Evolutionary conservation across 2,329 filamentous ascomycete genomes (phyloP).

Genomic region (Fusarium pseudonygamai): DNA sequence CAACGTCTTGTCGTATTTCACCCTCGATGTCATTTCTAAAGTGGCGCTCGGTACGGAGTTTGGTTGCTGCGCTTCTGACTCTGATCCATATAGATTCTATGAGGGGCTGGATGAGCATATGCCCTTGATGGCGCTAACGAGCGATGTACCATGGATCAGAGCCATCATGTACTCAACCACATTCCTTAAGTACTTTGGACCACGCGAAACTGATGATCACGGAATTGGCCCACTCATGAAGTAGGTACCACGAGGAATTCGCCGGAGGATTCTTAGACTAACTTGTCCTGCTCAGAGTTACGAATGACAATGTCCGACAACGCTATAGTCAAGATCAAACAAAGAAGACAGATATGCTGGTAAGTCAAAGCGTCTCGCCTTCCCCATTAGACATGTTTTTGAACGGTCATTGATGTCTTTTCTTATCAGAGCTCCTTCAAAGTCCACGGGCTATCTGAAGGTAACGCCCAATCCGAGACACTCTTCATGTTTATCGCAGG

Average conservation of each 20-base stretch:
- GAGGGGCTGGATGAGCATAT: background rate
- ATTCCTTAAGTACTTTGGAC: background rate
- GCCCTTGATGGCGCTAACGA: background rate
- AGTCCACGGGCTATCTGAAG: background rate
- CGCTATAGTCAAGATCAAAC: background rate
- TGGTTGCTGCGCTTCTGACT: background rate
- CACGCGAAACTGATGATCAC: background rate
- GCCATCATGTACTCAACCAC: background rate
- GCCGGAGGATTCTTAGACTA: no score
- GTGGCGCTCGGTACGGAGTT: background rate
- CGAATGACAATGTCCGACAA: background rate
- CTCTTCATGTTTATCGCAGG: slow-evolving; percentile 6
- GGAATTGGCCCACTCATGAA: slow-evolving; percentile 1
- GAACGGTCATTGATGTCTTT: fast-evolving
- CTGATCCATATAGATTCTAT: background rate
- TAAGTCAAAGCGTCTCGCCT: fast-evolving
- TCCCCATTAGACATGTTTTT: fast-evolving
- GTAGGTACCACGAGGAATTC: no score
- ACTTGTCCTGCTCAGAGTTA: background rate
- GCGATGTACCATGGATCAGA: background rate
- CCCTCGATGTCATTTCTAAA: background rate
- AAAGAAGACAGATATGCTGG: background rate
- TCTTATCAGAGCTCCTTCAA: background rate
- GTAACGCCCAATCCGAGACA: background rate
- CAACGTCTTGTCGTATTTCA: background rate